Conservation (phyloP, 2,329 filamentous ascomycete genomes). For the Claviceps monticola region DNA sequence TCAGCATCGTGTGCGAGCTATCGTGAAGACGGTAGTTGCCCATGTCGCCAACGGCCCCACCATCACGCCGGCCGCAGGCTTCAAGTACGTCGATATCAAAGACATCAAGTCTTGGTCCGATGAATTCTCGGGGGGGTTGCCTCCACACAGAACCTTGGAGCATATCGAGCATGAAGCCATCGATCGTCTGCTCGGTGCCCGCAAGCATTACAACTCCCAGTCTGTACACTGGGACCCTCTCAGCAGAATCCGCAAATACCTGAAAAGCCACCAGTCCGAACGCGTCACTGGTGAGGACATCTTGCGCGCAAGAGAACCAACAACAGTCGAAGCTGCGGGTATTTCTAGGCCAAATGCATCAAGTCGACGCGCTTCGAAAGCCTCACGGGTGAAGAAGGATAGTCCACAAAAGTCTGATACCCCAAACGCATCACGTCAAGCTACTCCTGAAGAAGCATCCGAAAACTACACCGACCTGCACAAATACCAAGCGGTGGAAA, state of each 20-base stretch:
- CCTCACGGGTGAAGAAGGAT: constrained; percentile 20
- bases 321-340: constrained; percentile 6
- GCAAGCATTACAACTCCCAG: constrained; percentile 7
- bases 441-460: constrained; percentile 19
- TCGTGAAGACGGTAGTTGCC: constrained; percentile 29
- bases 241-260: constrained; percentile 20
- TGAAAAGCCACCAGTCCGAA: constrained; percentile 12
- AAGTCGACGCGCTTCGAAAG: constrained; percentile 27
- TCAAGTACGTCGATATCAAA: constrained; percentile 22
- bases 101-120: constrained; percentile 22
- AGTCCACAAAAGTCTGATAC: constrained; percentile 16
- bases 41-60: constrained; percentile 20
- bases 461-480: constrained; percentile 27
- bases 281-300: constrained; percentile 11
- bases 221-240: constrained; percentile 12
- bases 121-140: constrained; percentile 23
- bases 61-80: constrained; percentile 11
- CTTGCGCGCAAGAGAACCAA: constrained; percentile 11
- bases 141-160: constrained; percentile 27
- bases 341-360: constrained; percentile 24
- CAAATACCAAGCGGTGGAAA: constrained; percentile 21
- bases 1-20: constrained; percentile 20
- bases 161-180: constrained; percentile 31
- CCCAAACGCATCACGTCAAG: constrained; percentile 12
- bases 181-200: constrained; percentile 27